Evolutionary conservation across 768 basidiomycete genomes (phyloP).

Genomic region (Sporobolomyces pararoseus): DNA sequence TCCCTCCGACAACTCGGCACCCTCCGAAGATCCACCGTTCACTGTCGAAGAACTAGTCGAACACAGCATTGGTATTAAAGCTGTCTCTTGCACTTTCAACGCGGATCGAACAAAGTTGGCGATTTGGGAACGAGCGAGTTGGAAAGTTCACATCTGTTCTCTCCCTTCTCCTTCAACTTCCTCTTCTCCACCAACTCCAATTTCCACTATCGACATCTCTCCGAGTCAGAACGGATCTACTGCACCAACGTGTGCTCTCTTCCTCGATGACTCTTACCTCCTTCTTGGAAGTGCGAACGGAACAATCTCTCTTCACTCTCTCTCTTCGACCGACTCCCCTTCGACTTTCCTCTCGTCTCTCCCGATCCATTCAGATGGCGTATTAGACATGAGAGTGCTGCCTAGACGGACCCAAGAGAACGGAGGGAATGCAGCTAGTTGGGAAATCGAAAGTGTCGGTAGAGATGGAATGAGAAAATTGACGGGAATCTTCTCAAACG

Average conservation of each 20-base stretch:
- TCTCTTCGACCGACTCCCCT: neutral
- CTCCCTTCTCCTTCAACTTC: neutral
- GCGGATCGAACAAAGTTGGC: neutral
- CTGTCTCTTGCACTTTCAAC: neutral
- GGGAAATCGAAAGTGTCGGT: conserved; percentile 7
- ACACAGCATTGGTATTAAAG: neutral
- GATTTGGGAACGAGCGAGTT: conserved; percentile 16
- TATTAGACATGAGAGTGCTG: neutral
- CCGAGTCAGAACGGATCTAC: neutral
- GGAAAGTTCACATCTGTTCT: neutral
- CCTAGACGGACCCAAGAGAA: neutral
- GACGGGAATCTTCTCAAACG: neutral
- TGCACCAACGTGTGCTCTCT: neutral
- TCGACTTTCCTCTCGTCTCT: neutral
- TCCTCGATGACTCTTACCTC: conserved; percentile 3
- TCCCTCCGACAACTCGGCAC: neutral
- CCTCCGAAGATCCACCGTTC: too few relatives aligned
- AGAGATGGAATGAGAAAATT: conserved; percentile 10
- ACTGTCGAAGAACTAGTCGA: neutral
- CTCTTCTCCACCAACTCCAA: neutral
- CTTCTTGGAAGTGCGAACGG: conserved; percentile 1
- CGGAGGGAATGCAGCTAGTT: neutral
- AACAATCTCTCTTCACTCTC: neutral
- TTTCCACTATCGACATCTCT: neutral
- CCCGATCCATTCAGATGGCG: neutral